Evolutionary conservation across 2,329 filamentous ascomycete genomes (phyloP).

Genomic region (Incumbomyces delicatus): DNA sequence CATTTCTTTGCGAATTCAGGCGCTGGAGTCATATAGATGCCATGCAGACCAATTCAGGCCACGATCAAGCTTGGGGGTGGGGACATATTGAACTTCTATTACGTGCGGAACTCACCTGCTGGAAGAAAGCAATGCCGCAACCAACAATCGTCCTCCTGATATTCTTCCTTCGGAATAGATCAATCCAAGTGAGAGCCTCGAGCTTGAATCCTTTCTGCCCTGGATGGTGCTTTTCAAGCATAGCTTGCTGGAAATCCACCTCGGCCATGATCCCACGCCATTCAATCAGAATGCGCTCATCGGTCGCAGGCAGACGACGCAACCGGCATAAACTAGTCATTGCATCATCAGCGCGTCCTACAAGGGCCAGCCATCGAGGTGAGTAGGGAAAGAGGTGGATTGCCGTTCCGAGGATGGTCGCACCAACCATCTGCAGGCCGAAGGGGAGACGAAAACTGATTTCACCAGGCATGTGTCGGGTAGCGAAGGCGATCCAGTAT

Average conservation of each 20-base stretch:
- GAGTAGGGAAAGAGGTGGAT: constrained; percentile 39
- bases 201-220: constrained; percentile 31
- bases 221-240: constrained; percentile 14
- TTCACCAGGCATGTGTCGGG: constrained; percentile 34
- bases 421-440: constrained; percentile 23
- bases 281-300: constrained; percentile 38
- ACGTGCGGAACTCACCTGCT: constrained; percentile 25
- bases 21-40: too few relatives aligned
- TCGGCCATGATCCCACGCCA: constrained; percentile 43
- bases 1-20: too few relatives aligned
- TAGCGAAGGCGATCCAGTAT: constrained; percentile 41
- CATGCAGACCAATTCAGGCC: too few relatives aligned
- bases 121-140: constrained; percentile 35
- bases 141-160: constrained; percentile 34
- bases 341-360: constrained; percentile 32
- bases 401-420: constrained; percentile 28
- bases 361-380: constrained; percentile 37
- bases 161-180: constrained; percentile 39
- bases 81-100: too few relatives aligned
- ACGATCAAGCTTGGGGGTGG: too few relatives aligned
- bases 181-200: constrained; percentile 29
- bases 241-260: constrained; percentile 36
- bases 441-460: constrained; percentile 40
- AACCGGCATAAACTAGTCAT: constrained; percentile 30
- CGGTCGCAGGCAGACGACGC: constrained; percentile 32